Base-by-base conservation (phyloP, 2,329 filamentous ascomycete species). In the Exophiala alcalophila region DNA sequence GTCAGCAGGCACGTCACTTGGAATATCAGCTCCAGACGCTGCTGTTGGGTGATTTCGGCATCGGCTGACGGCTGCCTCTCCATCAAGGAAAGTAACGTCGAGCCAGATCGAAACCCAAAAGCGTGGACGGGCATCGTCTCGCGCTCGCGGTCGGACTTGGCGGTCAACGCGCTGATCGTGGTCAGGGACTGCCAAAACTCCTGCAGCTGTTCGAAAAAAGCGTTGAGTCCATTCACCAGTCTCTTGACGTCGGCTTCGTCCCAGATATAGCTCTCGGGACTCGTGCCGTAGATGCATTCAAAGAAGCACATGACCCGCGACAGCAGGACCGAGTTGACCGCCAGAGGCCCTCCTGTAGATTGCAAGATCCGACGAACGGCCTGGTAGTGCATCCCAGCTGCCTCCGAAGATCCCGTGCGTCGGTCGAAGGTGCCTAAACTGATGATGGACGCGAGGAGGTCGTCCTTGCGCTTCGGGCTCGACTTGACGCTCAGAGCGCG, bases 261-360 rank as follows among this genome's bases (percentile, higher is more conserved):
- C 49, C 49, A 52, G 30, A 52, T 46, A 20, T 52, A 52, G 34
- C 49, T 52, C 32, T 49, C 38, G 7, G 45, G 45, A 20, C 44
- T 43, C 2, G 49, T 52, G 16, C 49, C 49, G 33, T 52, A 52
- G 27, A 52, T 52, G 49, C 49, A 52, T 29, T 52, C 49, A 25
- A 52, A 52, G 26, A 52, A 52, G 26, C 45, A 49, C 41, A 49
- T 49, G 32, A 52, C 49, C 8, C 49, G 36, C 15, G 45, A 49
- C 28, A 52, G 29, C 12, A 49, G 41, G 15, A 49, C 40, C 15
- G 45, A 49, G 21, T 37, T 44, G 21, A 52, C 46, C 9, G 40
- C 42, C 8, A 52, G 38, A 7, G 49, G 49, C 7, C 49, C 49
- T 6, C 49, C 49, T 7, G 45, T 49, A 9, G 45, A 34, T 31